Base-by-base conservation (phyloP, 768 basidiomycete species). In the Mycena galericulata region DNA sequence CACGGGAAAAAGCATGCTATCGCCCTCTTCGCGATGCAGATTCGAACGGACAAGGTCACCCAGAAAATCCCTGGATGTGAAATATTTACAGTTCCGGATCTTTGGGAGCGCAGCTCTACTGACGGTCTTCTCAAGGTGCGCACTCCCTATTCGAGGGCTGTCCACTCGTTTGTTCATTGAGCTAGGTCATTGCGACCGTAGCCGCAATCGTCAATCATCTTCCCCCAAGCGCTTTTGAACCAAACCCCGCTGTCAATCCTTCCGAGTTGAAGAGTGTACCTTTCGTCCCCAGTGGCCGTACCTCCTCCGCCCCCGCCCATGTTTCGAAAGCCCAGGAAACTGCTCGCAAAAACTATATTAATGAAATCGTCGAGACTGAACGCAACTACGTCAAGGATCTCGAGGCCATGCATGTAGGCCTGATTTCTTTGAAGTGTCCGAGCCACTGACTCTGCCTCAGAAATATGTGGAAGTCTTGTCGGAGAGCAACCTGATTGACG, bases 311-410 rank as follows among this genome's bases (percentile, higher is more conserved):
- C 34, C 6, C 34, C 34, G 14, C 6, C 34, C n/a, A n/a, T n/a
- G n/a, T n/a, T n/a, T n/a, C n/a, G n/a, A 36, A 36, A 6, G 34
- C 34, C 34, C 34, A 36, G 14, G 34, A 36, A 14, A 36, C 34
- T 36, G 9, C 9, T 17, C 41, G 41, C 41, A 43, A 43, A 7
- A 43, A 18, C 17, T 92, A 92, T 66, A 87, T 96, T 63, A 87
- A 88, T 75, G 97, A 99, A 81, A 88, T 98, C 68, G 88, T 99
- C 47, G 93, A 94, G 78, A 98, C 96, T 0, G 97, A 99, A 78
- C 90, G 94, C 72, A 95, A 95, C 81, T 99, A 96, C 78, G 96
- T 98, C 14, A 91, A 93, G 78, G 96, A 98, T 80, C 83, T 99
- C 68, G 96, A 97, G 78, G 89, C 94, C 74, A 92, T 98, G 86